Base-by-base conservation (phyloP, 2,329 filamentous ascomycete species). In the Botrytis elliptica region DNA sequence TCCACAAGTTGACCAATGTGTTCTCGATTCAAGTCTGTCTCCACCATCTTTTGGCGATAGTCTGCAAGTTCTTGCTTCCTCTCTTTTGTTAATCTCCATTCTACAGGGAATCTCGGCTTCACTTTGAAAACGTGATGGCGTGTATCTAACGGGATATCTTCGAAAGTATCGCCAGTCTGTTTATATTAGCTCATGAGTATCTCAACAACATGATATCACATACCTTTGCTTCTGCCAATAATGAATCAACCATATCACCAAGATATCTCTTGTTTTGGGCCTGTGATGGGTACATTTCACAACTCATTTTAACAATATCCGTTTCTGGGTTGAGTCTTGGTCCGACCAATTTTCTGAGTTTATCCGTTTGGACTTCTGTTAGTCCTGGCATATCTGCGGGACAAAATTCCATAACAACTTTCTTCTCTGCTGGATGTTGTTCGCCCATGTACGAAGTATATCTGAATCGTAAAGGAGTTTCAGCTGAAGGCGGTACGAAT, bases 391-490 rank as follows among this genome's bases (percentile, higher is more conserved):
- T 84, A 83, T 97, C 94, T 73, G 84, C 83, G 25, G 92, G 91
- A 76, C 87, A 89, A 84, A 98, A 97, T 82, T 98, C 93, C 72
- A 98, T 90, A 20, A 98, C 95, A 33, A 99, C 95, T 86, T 99
- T 99, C 81, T 90, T 91, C 83, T 94, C 90, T 4, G 95, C 94
- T 0, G 96, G 95, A 84, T 99, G 97, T 73, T 89, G 86, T 84
- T 98, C 96, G 79, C 95, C 95, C 88, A 99, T 92, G 84, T 98
- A 98, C 55, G 92, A 95, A 25, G 96, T 99, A 86, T 97, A 98
- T 79, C 96, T 92, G 90, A 98, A 99, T 79, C 95, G 92, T 74
- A 99, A 89, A 64, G 94, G 90, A 78, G 93, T 87, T 64, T 89
- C 83, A 44, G 86, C 82, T 22, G 88, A 87, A 2, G 95, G 94